Evolutionary conservation across 768 basidiomycete genomes (phyloP).

Genomic region (Epithele typhae): DNA sequence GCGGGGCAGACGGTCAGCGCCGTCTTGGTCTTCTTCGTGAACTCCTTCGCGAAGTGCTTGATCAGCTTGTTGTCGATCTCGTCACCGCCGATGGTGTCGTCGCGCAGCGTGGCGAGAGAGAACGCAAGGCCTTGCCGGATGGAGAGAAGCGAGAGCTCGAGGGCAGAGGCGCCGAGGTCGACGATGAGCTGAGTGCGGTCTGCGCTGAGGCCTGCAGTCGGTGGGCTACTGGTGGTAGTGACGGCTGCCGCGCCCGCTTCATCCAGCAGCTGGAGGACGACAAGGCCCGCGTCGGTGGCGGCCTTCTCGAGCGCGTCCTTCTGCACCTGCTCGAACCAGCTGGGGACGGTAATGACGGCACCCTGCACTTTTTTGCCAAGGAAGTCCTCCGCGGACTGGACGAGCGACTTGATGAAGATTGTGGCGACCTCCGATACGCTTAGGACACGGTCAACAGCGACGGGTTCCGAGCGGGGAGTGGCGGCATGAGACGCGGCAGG

Average conservation of each 20-base stretch:
- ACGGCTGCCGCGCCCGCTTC: slow-evolving; percentile 77
- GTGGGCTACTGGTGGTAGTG: slow-evolving; percentile 45
- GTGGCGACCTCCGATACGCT: slow-evolving; percentile 81
- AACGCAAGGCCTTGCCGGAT: slow-evolving; percentile 64
- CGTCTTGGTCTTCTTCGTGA: slow-evolving; percentile 92
- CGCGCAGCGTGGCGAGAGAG: slow-evolving; percentile 48
- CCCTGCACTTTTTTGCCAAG: slow-evolving; percentile 54
- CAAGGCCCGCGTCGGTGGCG: slow-evolving; percentile 75
- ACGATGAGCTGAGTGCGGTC: slow-evolving; percentile 81
- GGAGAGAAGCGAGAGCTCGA: slow-evolving; percentile 65
- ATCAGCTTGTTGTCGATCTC: slow-evolving; percentile 79
- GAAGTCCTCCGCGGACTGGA: slow-evolving; percentile 66
- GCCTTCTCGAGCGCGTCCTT: slow-evolving; percentile 67
- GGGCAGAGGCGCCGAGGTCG: slow-evolving; percentile 75
- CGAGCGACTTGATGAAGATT: slow-evolving; percentile 80
- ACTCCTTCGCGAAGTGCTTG: slow-evolving; percentile 91
- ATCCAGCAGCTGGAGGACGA: slow-evolving; percentile 82
- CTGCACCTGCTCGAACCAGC: slow-evolving; percentile 68
- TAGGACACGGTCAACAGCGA: slow-evolving; percentile 61
- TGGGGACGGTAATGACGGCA: slow-evolving; percentile 80
- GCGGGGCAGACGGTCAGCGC: slow-evolving; percentile 62
- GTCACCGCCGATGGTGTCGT: slow-evolving; percentile 54
- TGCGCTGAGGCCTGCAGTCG: slow-evolving; percentile 35
- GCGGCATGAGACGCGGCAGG: slow-evolving; percentile 64
- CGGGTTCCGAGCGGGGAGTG: slow-evolving; percentile 73